These are phyloP conservation scores for Starmerella stellata DNA, from an alignment of 805 yeast species.

Conservation along the genomic window DNA sequence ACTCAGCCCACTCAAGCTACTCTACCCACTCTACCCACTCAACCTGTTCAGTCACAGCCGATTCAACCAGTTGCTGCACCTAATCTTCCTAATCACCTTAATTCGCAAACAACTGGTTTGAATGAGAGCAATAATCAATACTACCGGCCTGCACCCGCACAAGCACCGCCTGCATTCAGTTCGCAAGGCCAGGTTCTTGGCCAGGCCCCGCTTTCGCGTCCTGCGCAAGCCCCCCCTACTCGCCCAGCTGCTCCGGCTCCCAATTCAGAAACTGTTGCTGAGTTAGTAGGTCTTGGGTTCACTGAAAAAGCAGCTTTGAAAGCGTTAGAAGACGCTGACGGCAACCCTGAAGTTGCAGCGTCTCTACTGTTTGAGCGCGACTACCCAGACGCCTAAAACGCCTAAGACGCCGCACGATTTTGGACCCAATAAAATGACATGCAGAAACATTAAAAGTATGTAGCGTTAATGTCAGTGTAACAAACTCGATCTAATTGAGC, in stretches of 20 bases:
- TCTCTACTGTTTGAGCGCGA: constrained; percentile 37
- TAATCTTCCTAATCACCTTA: neutral
- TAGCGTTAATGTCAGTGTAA: too few species aligned
- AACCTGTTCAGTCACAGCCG: neutral
- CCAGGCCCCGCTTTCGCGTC: neutral
- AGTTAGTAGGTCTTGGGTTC: constrained; percentile 55
- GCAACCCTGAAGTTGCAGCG: constrained; percentile 77
- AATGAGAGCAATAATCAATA: neutral
- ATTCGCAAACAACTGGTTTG: too few species aligned
- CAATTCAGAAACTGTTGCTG: constrained; percentile 21
- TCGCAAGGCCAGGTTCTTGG: neutral
- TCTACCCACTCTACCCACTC: neutral
- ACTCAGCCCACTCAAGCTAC: neutral
- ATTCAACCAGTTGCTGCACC: neutral
- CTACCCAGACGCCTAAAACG: neutral
- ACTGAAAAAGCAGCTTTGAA: constrained; percentile 39
- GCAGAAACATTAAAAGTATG: too few species aligned
- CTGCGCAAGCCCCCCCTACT: neutral
- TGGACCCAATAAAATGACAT: too few species aligned
- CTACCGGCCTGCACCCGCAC: neutral
- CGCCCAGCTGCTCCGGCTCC: neutral
- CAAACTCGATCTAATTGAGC: too few species aligned
- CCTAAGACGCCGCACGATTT: too few species aligned
- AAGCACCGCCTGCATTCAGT: neutral
- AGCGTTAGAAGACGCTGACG: constrained; percentile 50